These are phyloP conservation scores for Puccinellia tenuiflora DNA, from an alignment of 176 grass and related monocot species.

Conservation along the genomic window DNA sequence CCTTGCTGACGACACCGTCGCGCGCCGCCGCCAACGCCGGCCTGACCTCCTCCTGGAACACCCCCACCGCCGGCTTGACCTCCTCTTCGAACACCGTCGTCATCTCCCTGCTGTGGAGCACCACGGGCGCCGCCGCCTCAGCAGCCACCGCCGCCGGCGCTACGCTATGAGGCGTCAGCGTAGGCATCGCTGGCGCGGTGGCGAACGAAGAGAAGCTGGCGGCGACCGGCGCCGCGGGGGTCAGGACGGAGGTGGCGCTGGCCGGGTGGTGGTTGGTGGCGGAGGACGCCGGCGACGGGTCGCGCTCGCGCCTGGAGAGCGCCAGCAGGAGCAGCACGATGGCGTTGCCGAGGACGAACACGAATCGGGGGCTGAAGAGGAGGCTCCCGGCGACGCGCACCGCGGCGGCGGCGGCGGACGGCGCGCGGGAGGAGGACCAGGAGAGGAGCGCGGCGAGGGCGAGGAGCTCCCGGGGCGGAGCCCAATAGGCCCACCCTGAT, in stretches of 20 bases:
- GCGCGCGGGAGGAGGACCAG: conserved; percentile 52
- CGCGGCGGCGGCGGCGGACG: conserved; percentile 30
- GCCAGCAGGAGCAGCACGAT: conserved; percentile 78
- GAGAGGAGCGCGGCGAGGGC: conserved; percentile 44
- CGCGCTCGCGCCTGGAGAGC: conserved; percentile 46
- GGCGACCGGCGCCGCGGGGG: neutral
- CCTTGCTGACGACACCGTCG: conserved; percentile 20
- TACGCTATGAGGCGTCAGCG: neutral
- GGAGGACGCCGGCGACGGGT: conserved; percentile 17
- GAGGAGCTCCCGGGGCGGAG: conserved; percentile 64
- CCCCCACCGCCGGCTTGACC: conserved; percentile 9
- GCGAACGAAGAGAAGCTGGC: neutral
- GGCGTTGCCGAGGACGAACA: conserved; percentile 73
- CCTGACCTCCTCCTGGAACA: too few species aligned
- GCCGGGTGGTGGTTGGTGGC: neutral
- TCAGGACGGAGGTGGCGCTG: too few species aligned
- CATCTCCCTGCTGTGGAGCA: neutral
- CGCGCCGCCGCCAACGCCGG: neutral
- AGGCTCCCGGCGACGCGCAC: conserved; percentile 33
- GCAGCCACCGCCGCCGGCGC: neutral
- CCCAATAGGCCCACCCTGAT: too few species aligned
- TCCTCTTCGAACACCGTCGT: conserved; percentile 37
- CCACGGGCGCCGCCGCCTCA: neutral
- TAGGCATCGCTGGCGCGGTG: fast-evolving
- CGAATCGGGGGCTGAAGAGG: conserved; percentile 61